Percentiles rank a stretch among this genome's conserved stretches.
Conservation (phyloP, 345 rosid species). For the Theobroma cacao region DNA sequence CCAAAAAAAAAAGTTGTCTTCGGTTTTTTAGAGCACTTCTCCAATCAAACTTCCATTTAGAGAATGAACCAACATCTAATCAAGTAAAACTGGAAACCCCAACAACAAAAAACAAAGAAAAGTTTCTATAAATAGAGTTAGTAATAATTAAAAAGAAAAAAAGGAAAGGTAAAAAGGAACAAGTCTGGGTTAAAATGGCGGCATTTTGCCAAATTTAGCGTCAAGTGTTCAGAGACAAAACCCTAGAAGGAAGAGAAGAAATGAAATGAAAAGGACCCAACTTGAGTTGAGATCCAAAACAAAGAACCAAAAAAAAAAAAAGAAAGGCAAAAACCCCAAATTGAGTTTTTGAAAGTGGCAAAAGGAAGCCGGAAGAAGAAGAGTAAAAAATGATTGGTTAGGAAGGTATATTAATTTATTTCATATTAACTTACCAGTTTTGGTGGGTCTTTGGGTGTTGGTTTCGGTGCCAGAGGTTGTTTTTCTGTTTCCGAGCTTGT, state of each 20-base stretch:
- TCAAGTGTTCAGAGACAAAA: background rate
- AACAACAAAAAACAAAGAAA: background rate
- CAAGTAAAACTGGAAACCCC: constrained; percentile 1
- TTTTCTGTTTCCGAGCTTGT: background rate
- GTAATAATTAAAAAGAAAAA: background rate
- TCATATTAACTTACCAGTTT: constrained; percentile 8
- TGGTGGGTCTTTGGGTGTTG: background rate
- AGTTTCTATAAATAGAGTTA: constrained; percentile 3
- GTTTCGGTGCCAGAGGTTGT: background rate
- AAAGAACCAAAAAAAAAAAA: background rate
- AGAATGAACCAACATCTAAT: constrained; percentile 2
- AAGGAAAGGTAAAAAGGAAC: background rate
- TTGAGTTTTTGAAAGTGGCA: background rate
- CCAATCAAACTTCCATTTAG: background rate
- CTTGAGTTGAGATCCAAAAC: background rate
- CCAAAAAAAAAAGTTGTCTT: background rate
- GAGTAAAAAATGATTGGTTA: background rate
- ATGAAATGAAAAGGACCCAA: background rate
- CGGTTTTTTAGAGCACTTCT: background rate
- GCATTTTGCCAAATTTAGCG: constrained; percentile 11
- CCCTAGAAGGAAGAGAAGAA: background rate
- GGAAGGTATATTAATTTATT: background rate
- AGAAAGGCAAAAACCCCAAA: background rate
- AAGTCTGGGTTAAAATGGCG: background rate
- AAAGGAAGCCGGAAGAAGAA: background rate